Evolutionary conservation across 495 filamentous ascomycete genomes (phyloP).

Genomic region (Neurospora sp.): DNA sequence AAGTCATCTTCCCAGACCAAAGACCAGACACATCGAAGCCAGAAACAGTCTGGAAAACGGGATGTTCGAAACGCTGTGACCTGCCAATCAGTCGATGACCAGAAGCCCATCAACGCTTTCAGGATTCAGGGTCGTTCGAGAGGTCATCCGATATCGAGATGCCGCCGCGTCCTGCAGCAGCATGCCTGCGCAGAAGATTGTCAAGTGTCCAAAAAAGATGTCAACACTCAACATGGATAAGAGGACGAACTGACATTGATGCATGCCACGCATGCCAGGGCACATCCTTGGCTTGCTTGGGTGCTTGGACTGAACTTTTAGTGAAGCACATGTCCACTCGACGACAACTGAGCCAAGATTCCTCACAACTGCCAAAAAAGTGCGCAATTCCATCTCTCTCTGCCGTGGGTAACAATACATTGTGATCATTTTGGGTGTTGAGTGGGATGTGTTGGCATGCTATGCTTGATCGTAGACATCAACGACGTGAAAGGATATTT

Average conservation of each 20-base stretch:
- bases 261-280: neutral
- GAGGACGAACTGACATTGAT: neutral
- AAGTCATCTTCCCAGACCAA: neutral
- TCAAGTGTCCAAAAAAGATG: neutral
- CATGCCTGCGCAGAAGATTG: neutral
- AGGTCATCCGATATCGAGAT: neutral
- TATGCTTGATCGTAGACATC: too few relatives aligned
- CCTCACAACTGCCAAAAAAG: neutral
- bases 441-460: neutral
- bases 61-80: neutral
- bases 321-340: neutral
- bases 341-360: too few relatives aligned
- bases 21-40: neutral
- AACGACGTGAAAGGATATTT: too few relatives aligned
- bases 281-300: neutral
- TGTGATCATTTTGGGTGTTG: neutral
- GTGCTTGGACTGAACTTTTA: neutral
- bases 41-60: neutral
- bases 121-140: neutral
- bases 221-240: neutral
- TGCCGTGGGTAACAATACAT: neutral
- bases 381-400: neutral
- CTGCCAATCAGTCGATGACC: neutral
- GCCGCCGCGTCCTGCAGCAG: neutral
- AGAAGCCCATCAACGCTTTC: neutral